These are phyloP conservation scores for Leccinum insolens DNA, from an alignment of 1,284 basidiomycete genomes.

Conservation along the genomic window DNA sequence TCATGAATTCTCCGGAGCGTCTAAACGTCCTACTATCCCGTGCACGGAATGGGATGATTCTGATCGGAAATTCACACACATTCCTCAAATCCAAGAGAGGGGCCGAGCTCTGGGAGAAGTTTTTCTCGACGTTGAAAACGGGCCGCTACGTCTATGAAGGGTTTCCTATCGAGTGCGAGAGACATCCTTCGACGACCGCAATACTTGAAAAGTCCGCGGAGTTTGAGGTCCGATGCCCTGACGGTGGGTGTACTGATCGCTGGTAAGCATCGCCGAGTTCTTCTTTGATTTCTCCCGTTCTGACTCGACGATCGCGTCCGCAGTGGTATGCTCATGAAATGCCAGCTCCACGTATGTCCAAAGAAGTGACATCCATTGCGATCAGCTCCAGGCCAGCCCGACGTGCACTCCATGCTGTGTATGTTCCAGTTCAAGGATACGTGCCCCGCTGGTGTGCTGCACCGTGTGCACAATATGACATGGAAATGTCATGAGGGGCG, in stretches of 20 bases:
- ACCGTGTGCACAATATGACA: slow-evolving; percentile 31
- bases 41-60: slow-evolving; percentile 60
- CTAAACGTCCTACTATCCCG: slow-evolving; percentile 70
- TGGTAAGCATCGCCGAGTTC: slow-evolving; percentile 44
- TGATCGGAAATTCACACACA: slow-evolving; percentile 64
- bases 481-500: slow-evolving; percentile 39
- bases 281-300: not conserved
- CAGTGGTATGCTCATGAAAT: slow-evolving; percentile 49
- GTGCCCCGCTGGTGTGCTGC: slow-evolving; percentile 35
- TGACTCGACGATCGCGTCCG: slow-evolving; percentile 3
- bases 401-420: slow-evolving; percentile 52
- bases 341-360: slow-evolving; percentile 51
- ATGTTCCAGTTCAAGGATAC: slow-evolving; percentile 27
- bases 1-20: slow-evolving; percentile 66
- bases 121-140: slow-evolving; percentile 46
- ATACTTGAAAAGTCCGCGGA: slow-evolving; percentile 43
- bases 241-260: slow-evolving; percentile 60
- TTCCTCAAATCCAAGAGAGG: slow-evolving; percentile 58
- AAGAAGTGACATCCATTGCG: slow-evolving; percentile 53
- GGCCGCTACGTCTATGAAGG: slow-evolving; percentile 57
- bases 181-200: slow-evolving; percentile 46
- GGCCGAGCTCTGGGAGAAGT: slow-evolving; percentile 47
- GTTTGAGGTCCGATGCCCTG: slow-evolving; percentile 56
- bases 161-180: slow-evolving; percentile 57
- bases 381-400: slow-evolving; percentile 31